phyloP scores from a whole-genome alignment of 495 filamentous ascomycete genomes.

The Penicillium ucsense region DNA sequence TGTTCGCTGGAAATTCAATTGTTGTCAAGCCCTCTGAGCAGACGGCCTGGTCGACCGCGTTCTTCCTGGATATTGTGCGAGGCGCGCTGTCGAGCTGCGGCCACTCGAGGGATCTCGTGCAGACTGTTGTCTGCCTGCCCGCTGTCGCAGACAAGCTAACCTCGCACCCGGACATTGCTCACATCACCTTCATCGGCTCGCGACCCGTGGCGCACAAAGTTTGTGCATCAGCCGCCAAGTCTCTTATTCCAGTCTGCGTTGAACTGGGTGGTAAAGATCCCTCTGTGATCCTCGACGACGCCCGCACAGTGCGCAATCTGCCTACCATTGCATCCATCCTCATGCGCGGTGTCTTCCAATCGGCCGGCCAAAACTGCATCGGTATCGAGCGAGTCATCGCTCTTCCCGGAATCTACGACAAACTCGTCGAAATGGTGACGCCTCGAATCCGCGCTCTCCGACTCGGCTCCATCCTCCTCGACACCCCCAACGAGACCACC shows the following conservation, averaged over 20 bases:
- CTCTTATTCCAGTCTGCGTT: slow-evolving; percentile 71
- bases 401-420: slow-evolving; percentile 59
- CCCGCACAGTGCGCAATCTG: slow-evolving; percentile 48
- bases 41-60: slow-evolving; percentile 79
- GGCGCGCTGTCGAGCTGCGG: slow-evolving; percentile 75
- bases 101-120: slow-evolving; percentile 73
- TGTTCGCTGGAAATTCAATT: slow-evolving; percentile 89
- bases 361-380: slow-evolving; percentile 96
- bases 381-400: slow-evolving; percentile 91
- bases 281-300: slow-evolving; percentile 77
- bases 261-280: slow-evolving; percentile 97
- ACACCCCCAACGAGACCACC: slow-evolving; percentile 17
- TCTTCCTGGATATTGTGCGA: slow-evolving; percentile 68
- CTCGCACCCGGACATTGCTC: slow-evolving; percentile 70
- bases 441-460: slow-evolving; percentile 63
- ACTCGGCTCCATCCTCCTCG: slow-evolving; percentile 55
- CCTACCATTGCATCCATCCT: slow-evolving; percentile 65
- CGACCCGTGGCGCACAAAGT: slow-evolving; percentile 80
- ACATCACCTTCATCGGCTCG: slow-evolving; percentile 97
- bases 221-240: slow-evolving; percentile 71
- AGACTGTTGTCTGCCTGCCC: slow-evolving; percentile 81
- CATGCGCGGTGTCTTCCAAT: slow-evolving; percentile 88
- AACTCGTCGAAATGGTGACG: slow-evolving; percentile 59
- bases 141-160: slow-evolving; percentile 72
- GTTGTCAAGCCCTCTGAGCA: slow-evolving; percentile 88